These are phyloP conservation scores for Fusarium sp. DNA, from an alignment of 2,329 filamentous ascomycete species.

Conservation along the genomic window DNA sequence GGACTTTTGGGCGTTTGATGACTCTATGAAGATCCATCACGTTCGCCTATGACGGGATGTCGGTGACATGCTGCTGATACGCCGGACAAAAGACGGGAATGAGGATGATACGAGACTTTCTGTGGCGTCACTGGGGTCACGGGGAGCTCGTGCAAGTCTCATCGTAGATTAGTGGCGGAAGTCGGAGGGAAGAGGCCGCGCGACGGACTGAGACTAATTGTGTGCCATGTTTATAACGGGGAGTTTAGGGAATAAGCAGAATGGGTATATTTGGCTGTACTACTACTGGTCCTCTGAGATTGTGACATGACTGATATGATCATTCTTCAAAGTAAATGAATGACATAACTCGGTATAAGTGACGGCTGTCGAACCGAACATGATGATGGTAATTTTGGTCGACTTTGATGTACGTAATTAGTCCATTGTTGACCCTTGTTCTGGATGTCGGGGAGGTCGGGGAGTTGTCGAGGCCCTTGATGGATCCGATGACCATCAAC, in stretches of 20 bases:
- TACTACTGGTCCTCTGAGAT: background rate
- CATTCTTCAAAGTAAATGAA: background rate
- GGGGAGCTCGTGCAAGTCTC: constrained; percentile 36
- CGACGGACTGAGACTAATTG: constrained; percentile 21
- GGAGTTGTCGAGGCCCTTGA: constrained; percentile 35
- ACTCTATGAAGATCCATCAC: no score
- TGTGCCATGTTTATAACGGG: background rate
- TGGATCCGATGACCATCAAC: constrained; percentile 13
- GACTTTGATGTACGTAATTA: constrained; percentile 25
- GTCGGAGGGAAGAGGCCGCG: constrained; percentile 32
- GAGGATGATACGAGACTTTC: constrained; percentile 12
- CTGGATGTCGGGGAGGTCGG: constrained; percentile 41
- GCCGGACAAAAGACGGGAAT: constrained; percentile 23
- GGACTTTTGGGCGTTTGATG: no score
- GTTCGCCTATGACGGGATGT: constrained; percentile 7
- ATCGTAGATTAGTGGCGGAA: constrained; percentile 30
- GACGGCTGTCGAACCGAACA: constrained; percentile 10
- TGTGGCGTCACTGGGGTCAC: constrained; percentile 32
- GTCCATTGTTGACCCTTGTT: constrained; percentile 1
- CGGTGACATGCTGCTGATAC: constrained; percentile 22
- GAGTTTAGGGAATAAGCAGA: background rate
- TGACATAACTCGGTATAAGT: background rate
- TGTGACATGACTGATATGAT: fast-evolving
- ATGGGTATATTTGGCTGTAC: background rate
- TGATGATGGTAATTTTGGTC: background rate